Percentiles rank a stretch among this genome's conserved stretches.
phyloP scores from a whole-genome alignment of 2,329 filamentous ascomycete genomes.

The Scorias spongiosa region DNA sequence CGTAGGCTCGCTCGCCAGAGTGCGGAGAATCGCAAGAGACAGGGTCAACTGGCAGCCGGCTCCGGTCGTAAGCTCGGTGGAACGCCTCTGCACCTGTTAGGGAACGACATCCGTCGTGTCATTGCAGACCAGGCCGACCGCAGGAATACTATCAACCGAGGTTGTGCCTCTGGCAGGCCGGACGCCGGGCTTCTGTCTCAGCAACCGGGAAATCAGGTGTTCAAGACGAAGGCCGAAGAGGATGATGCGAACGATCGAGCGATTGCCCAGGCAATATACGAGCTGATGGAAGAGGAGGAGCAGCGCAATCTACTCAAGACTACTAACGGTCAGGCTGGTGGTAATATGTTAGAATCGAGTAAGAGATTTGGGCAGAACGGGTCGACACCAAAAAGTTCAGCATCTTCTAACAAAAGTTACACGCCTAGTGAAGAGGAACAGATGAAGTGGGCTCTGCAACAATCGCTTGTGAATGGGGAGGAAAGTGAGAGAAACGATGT shows the following conservation, averaged over 20 bases:
- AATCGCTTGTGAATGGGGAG: constrained; percentile 2
- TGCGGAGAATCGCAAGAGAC: constrained; percentile 49
- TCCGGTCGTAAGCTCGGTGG: constrained; percentile 64
- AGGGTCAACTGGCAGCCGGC: constrained; percentile 34
- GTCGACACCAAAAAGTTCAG: constrained; percentile 3
- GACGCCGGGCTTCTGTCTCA: constrained; percentile 51
- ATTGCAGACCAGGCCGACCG: constrained; percentile 56
- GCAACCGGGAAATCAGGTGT: constrained; percentile 56
- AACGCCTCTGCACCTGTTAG: constrained; percentile 32
- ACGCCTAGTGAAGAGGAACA: constrained; percentile 21
- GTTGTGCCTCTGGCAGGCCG: constrained; percentile 59
- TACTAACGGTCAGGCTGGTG: constrained; percentile 39
- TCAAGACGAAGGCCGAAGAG: constrained; percentile 71
- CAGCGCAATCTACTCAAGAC: constrained; percentile 34
- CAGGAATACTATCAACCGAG: constrained; percentile 50
- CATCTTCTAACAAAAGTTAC: neutral
- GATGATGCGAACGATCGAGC: constrained; percentile 79
- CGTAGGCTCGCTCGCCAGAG: constrained; percentile 52
- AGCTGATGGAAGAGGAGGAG: constrained; percentile 71
- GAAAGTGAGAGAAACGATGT: neutral
- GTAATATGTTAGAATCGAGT: constrained; percentile 24
- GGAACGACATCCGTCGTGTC: constrained; percentile 54
- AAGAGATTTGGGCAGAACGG: constrained; percentile 22
- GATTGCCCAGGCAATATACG: constrained; percentile 72
- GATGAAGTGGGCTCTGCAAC: constrained; percentile 21